Evolutionary conservation across 2,329 filamentous ascomycete species (phyloP).

Genomic region (Colletotrichum neosansevieriae): DNA sequence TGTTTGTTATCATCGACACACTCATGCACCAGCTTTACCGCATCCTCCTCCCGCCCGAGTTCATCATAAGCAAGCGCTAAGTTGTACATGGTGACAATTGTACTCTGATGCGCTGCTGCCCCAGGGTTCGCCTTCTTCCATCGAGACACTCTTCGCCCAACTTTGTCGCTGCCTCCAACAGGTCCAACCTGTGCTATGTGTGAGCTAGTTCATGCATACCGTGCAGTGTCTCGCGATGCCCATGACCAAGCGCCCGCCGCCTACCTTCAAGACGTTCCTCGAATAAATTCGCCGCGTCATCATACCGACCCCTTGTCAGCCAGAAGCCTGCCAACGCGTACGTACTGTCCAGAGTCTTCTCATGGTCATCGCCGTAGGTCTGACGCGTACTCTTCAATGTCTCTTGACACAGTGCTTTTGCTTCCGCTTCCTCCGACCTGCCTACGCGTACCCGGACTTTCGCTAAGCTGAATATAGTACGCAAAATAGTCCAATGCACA

Average conservation of each 20-base stretch:
- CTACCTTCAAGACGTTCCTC: too few species aligned
- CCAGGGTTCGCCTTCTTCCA: neutral
- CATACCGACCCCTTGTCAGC: too few species aligned
- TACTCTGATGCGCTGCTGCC: neutral
- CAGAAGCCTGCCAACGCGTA: too few species aligned
- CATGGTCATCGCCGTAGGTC: neutral
- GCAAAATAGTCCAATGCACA: too few species aligned
- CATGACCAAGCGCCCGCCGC: neutral
- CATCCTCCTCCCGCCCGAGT: neutral
- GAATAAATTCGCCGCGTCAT: too few species aligned
- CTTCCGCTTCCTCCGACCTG: too few species aligned
- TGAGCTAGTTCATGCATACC: neutral
- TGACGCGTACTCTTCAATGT: neutral
- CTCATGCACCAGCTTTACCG: neutral
- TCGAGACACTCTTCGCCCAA: neutral
- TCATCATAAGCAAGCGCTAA: neutral
- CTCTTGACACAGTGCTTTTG: too few species aligned
- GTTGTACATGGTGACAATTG: neutral
- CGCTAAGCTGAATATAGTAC: too few species aligned
- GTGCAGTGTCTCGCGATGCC: neutral
- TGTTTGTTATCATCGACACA: neutral
- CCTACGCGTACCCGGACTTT: too few species aligned
- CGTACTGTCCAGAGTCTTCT: too few species aligned
- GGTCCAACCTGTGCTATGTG: neutral
- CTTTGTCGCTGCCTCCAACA: neutral